These are phyloP conservation scores for Populus hybrid DNA, from an alignment of 441 rosid species.

Conservation along the genomic window DNA sequence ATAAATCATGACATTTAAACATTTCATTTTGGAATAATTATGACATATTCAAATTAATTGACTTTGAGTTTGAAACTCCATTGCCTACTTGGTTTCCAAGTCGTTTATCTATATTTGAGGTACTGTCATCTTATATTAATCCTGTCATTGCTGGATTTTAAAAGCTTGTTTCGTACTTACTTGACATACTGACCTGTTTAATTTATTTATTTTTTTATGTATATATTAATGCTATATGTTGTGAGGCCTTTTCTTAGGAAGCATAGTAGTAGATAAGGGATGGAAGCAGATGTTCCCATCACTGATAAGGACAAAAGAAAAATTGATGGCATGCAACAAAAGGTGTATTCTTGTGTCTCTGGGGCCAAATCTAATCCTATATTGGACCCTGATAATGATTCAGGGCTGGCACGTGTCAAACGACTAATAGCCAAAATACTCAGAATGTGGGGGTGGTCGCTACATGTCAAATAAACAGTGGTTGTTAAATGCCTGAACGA, in stretches of 20 bases:
- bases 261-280: conserved; percentile 15
- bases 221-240: conserved; percentile 6
- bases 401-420: conserved; percentile 20
- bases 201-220: background rate
- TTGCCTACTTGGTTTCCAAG: background rate
- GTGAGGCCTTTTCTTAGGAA: conserved; percentile 16
- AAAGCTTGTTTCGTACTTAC: conserved; percentile 4
- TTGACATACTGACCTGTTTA: conserved; percentile 4
- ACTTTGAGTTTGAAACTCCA: background rate
- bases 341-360: conserved; percentile 20
- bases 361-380: conserved; percentile 22
- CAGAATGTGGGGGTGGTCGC: conserved; percentile 7
- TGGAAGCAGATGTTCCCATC: conserved; percentile 18
- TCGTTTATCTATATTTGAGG: background rate
- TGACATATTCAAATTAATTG: conserved; percentile 1
- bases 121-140: background rate
- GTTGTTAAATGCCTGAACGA: conserved; percentile 13
- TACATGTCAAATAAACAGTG: conserved; percentile 27
- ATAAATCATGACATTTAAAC: conserved; percentile 23
- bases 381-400: conserved; percentile 17
- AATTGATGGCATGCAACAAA: conserved; percentile 15
- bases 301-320: conserved; percentile 32
- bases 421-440: conserved; percentile 11
- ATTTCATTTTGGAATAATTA: conserved; percentile 13
- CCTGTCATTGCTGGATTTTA: conserved; percentile 22